These are phyloP conservation scores for Arthrobotrys sinensis DNA, from an alignment of 2,329 filamentous ascomycete species.

Conservation along the genomic window DNA sequence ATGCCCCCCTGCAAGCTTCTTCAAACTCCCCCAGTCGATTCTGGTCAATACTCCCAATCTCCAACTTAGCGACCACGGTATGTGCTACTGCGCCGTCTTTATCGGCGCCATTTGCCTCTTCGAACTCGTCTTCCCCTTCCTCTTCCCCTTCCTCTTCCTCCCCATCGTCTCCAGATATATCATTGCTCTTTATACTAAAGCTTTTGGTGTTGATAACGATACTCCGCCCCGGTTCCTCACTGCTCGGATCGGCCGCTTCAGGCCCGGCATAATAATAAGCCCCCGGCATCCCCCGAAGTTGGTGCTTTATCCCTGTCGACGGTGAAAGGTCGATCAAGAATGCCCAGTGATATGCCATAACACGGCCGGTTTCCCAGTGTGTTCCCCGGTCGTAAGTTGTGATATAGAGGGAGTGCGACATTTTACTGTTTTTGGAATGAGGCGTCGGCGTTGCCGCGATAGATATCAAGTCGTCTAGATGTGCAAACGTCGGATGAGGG, in stretches of 20 bases:
- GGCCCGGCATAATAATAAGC: conserved; percentile 44
- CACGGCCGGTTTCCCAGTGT: conserved; percentile 33
- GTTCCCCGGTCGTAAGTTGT: conserved; percentile 41
- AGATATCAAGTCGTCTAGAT: background rate
- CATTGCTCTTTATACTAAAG: background rate
- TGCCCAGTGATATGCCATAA: conserved; percentile 40
- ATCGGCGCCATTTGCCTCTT: background rate
- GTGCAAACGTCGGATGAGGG: too few relatives aligned
- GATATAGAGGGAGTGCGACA: conserved; percentile 41
- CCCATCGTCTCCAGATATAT: background rate
- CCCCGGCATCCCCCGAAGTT: conserved; percentile 45
- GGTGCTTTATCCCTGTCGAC: conserved; percentile 41
- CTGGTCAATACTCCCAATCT: conserved; percentile 37
- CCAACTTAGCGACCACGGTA: conserved; percentile 32
- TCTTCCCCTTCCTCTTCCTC: background rate
- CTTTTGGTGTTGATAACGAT: background rate
- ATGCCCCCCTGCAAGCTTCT: conserved; percentile 6
- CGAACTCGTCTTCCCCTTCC: background rate
- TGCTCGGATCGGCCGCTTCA: conserved; percentile 15
- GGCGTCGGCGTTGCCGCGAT: background rate
- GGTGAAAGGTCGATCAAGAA: conserved; percentile 31
- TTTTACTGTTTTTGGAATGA: too few relatives aligned
- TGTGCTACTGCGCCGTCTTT: conserved; percentile 27
- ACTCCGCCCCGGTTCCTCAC: conserved; percentile 28
- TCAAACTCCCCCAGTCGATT: conserved; percentile 28